These are phyloP conservation scores for Sugiyamaella castrensis DNA, from an alignment of 1,139 yeast genomes.

Conservation along the genomic window DNA sequence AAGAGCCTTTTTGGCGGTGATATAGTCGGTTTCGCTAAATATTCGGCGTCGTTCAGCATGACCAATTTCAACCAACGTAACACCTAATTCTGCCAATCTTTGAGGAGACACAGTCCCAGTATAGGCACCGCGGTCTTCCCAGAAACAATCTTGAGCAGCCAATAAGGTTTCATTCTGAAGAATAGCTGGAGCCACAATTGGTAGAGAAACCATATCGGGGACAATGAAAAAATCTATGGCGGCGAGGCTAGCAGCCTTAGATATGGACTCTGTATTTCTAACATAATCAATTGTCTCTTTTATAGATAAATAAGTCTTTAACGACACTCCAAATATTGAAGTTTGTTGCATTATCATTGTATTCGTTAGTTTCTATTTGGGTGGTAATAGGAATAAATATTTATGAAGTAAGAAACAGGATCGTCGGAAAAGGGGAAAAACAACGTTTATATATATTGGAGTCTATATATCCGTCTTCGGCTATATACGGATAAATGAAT, in stretches of 20 bases:
- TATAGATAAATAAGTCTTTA: slow-evolving; percentile 25
- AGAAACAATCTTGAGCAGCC: slow-evolving; percentile 80
- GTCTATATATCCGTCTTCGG: no score
- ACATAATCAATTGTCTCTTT: slow-evolving; percentile 20
- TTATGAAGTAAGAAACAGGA: not conserved
- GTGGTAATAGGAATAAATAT: slow-evolving; percentile 1
- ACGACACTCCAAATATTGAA: slow-evolving; percentile 24
- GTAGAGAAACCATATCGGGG: slow-evolving; percentile 29
- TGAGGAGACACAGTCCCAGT: slow-evolving; percentile 79
- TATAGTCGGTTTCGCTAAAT: slow-evolving; percentile 75
- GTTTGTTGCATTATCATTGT: not conserved
- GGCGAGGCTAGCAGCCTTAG: slow-evolving; percentile 10
- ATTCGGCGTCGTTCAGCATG: slow-evolving; percentile 91
- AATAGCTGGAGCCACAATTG: slow-evolving; percentile 6
- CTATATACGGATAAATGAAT: no score
- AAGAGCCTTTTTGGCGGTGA: slow-evolving; percentile 77
- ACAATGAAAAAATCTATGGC: slow-evolving; percentile 27
- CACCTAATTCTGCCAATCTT: slow-evolving; percentile 75
- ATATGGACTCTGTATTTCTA: slow-evolving; percentile 14
- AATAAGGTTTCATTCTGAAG: slow-evolving; percentile 30
- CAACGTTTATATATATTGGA: not conserved
- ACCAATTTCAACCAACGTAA: slow-evolving; percentile 81
- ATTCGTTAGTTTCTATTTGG: not conserved
- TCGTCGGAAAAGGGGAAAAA: not conserved
- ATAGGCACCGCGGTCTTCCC: slow-evolving; percentile 82